Base-by-base conservation (phyloP, 352 stramenopile genomes). In the Plasmopara viticola region DNA sequence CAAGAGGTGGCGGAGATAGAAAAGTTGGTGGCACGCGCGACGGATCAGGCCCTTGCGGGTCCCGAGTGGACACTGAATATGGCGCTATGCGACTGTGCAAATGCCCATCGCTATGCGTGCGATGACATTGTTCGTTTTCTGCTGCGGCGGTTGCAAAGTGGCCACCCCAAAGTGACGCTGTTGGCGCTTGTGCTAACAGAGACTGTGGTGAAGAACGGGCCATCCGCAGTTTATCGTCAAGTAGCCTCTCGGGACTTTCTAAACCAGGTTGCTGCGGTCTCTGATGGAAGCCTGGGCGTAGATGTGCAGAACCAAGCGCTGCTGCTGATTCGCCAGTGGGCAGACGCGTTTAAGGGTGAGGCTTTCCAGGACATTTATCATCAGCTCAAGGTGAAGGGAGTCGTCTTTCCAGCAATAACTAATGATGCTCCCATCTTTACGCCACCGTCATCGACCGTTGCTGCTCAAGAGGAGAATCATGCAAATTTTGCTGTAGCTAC, bases 261-360 rank as follows among this genome's bases (percentile, higher is more conserved):
- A 35, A 68, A 76, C 30, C 73, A 87, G 35, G 60, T 94, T 20
- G 77, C 76, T 4, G 75, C 69, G 31, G 64, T 94, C 6, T 77
- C 71, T 6, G 79, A 91, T 51, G 78, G 78, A 31, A 76, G 60
- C 38, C 60, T 82, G 48, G 78, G 78, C 40, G 74, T 83, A 50
- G 80, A 90, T 48, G 84, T 89, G 42, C 81, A 89, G 63, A 77
- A 84, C 48, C 77, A 87, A 53, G 68, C 84, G 35, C 56, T 89
- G 31, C 53, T 82, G 49, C 56, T 94, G 53, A 90, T 94, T 60
- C 82, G 83, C 53, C 81, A 94, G 43, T 94, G 84, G 84, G 78
- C 79, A 0, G 78, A 84, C 33, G 78, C 78, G 10, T 94, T 89
- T 51, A 45, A 70, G 4, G 62, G 66, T 48, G 55, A 63, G 13